Evolutionary conservation across 371 early-diverging fungal genomes (phyloP).

Genomic region (Polyrhizophydium stewartii): DNA sequence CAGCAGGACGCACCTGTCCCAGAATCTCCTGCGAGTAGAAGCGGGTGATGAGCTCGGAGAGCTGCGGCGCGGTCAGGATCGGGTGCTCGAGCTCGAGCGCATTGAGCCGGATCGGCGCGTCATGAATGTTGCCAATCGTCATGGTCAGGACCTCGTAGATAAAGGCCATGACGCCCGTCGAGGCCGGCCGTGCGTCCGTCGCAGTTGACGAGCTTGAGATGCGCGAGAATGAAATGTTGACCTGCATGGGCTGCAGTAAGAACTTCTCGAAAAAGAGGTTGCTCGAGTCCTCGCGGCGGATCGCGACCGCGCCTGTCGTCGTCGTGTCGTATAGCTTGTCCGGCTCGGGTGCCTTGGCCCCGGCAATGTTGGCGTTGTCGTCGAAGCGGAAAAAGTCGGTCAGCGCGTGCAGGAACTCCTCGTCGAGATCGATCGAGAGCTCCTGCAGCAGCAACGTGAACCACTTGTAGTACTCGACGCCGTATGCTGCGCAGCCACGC

Average conservation of each 20-base stretch:
- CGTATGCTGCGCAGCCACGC: not conserved
- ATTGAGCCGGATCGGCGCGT: slow-evolving; percentile 87
- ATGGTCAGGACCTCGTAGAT: slow-evolving; percentile 88
- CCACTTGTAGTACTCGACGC: slow-evolving; percentile 78
- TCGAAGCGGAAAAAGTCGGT: slow-evolving; percentile 80
- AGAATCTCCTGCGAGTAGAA: slow-evolving; percentile 90
- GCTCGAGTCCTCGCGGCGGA: slow-evolving; percentile 44
- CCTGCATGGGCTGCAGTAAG: slow-evolving; percentile 89
- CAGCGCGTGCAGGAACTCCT: slow-evolving; percentile 80
- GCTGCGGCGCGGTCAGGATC: slow-evolving; percentile 68
- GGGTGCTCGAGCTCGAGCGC: slow-evolving; percentile 86
- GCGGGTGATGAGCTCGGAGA: slow-evolving; percentile 71
- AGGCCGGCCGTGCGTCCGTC: not conserved
- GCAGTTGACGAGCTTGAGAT: not conserved
- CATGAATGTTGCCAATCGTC: slow-evolving; percentile 95
- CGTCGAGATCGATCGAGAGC: slow-evolving; percentile 87
- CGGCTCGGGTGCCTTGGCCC: slow-evolving; percentile 11
- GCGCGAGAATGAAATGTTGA: slow-evolving; percentile 79
- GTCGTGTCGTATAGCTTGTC: not conserved
- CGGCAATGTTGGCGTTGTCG: not conserved
- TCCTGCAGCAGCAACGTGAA: slow-evolving; percentile 87
- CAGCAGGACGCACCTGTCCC: slow-evolving; percentile 56
- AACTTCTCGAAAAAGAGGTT: slow-evolving; percentile 89
- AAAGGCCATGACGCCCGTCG: slow-evolving; percentile 29
- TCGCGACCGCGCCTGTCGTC: not conserved